A percentile compares a stretch with the other conserved stretches of the same genome.
These are phyloP conservation scores for Epichloe amarillans DNA, from an alignment of 2,329 filamentous ascomycete genomes.

Conservation along the genomic window DNA sequence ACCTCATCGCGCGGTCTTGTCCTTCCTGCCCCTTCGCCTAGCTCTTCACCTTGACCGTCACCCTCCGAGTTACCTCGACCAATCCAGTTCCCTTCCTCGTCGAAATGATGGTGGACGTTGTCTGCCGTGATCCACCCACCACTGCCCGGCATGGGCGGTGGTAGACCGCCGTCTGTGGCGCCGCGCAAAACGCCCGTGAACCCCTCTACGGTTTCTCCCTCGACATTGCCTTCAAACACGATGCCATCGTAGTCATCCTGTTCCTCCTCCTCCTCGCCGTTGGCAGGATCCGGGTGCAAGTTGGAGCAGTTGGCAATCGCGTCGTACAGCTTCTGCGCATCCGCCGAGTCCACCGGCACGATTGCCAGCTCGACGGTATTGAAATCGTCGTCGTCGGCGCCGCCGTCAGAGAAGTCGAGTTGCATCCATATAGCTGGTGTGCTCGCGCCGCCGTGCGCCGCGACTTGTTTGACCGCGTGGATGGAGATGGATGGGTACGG, in stretches of 20 bases:
- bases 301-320: constrained; percentile 65
- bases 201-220: constrained; percentile 41
- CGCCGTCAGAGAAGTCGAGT: constrained; percentile 47
- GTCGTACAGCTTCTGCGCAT: constrained; percentile 39
- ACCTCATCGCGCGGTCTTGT: constrained; percentile 37
- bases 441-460: constrained; percentile 20
- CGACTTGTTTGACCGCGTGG: constrained; percentile 55
- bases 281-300: constrained; percentile 57
- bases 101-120: constrained; percentile 75
- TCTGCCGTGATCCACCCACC: constrained; percentile 84
- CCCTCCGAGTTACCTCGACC: constrained; percentile 24
- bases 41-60: constrained; percentile 27
- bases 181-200: constrained; percentile 41
- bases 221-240: constrained; percentile 38
- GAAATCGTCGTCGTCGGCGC: constrained; percentile 48
- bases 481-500: constrained; percentile 64
- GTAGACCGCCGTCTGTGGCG: constrained; percentile 35
- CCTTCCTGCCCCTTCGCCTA: constrained; percentile 52
- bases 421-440: constrained; percentile 51
- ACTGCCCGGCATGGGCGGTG: constrained; percentile 59
- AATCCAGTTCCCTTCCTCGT: constrained; percentile 69
- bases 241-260: constrained; percentile 41
- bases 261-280: constrained; percentile 44
- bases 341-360: constrained; percentile 32
- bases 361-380: constrained; percentile 56